Evolutionary conservation across 2,329 filamentous ascomycete species (phyloP).

Genomic region (Clarireedia hainanense): DNA sequence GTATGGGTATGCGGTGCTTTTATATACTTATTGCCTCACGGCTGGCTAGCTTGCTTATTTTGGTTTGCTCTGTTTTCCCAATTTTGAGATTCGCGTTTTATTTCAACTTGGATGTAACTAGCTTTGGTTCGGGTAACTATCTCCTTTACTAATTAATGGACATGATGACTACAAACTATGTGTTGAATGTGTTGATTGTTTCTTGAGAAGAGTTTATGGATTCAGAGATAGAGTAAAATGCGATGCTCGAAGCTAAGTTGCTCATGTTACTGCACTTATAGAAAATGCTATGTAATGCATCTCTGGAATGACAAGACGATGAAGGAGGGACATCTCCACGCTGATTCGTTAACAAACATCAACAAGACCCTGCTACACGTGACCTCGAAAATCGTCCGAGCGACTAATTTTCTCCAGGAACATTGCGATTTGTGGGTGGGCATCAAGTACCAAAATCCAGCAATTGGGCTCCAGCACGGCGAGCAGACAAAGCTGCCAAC

Average conservation of each 20-base stretch:
- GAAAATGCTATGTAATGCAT: too few relatives aligned
- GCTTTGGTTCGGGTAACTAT: neutral
- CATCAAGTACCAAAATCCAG: constrained; percentile 1
- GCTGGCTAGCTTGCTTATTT: constrained; percentile 14
- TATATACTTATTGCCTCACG: constrained; percentile 26
- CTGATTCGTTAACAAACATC: neutral
- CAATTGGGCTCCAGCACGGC: constrained; percentile 20
- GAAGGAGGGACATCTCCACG: too few relatives aligned
- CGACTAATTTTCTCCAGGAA: constrained; percentile 5
- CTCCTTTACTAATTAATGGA: too few relatives aligned
- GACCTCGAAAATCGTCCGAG: constrained; percentile 1
- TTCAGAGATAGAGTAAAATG: too few relatives aligned
- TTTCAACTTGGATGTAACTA: neutral
- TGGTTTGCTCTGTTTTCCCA: neutral
- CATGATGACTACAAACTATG: too few relatives aligned
- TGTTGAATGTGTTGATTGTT: too few relatives aligned
- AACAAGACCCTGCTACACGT: constrained; percentile 2
- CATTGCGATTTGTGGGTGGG: constrained; percentile 1
- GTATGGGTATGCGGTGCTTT: neutral
- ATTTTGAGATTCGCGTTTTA: neutral
- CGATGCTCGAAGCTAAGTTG: too few relatives aligned
- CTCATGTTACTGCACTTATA: too few relatives aligned
- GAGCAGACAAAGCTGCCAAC: constrained; percentile 13
- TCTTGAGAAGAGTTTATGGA: too few relatives aligned
- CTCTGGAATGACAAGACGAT: too few relatives aligned